Evolutionary conservation across 108 stramenopile species (phyloP), one percentile per base, ranked within the genome.

Genomic region (Pseudonitzschia delicatissima): DNA sequence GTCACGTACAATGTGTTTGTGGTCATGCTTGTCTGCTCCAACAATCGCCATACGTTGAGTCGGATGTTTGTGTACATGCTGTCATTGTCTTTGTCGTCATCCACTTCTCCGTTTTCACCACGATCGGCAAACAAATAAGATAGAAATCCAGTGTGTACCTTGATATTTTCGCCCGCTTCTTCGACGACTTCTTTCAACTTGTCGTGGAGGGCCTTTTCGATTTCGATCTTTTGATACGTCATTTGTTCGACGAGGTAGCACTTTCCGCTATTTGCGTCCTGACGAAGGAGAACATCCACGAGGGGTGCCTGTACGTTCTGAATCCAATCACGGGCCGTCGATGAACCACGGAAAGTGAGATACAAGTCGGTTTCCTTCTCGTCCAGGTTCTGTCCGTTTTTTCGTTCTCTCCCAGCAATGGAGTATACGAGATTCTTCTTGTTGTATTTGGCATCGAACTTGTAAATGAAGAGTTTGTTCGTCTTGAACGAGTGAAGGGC

Each of bases 371-470:
- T n/a, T n/a, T n/a, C 2, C 47, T 48, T 48, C 7, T 7, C 76
- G 4, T 74, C 82, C 47, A 87, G 73, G 0, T 80, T 66, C 27
- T 73, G 52, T 18, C 58, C 45, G 5, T 27, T 39, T n/a, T n/a
- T n/a, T n/a, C n/a, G n/a, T 1, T 68, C 76, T 51, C 84, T 82
- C 1, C 85, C 72, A 5, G 77, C 81, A 55, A 90, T 73, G 17
- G 74, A 82, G 74, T 85, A 81, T 7, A 90, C 89, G 47, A 90
- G 51, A 48, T 85, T 84, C 37, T 85, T 79, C 20, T 59, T 69
- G 45, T 8, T 23, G 23, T 18, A 48, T 2, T 4, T 2, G 2
- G 47, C 47, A 7, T 48, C 47, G 7, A 48, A 48, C 47, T 48
- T 48, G 47, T 48, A 48, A 1, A 48, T 18, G 23, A 5, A 48